Base-by-base conservation (phyloP, 768 basidiomycete genomes). In the Tricholomella constricta region DNA sequence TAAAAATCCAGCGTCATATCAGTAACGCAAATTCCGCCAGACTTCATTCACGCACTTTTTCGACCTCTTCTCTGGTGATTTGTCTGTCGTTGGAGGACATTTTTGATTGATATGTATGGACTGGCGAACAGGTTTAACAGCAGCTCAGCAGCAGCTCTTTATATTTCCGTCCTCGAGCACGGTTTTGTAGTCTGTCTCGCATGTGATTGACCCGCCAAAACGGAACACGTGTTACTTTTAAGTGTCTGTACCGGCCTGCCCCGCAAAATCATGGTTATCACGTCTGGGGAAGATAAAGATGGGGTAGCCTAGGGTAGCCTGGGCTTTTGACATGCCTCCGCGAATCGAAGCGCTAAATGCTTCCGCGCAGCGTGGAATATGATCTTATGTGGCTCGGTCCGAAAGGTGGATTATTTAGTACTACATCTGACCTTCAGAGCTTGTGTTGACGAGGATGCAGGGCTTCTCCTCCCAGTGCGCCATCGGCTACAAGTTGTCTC, bases 11-110 rank as follows among this genome's bases (percentile, higher is more conserved):
- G 17, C 37, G 42, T 17, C 29, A 50, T 29, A 34, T 44, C n/a
- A 56, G 54, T 43, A 36, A 38, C 46, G 22, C 19, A 42, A 12
- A 14, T 8, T 6, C 46, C 7, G 38, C 32, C 19, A 23, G 22
- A 54, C 35, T 41, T 12, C 12, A 10, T 36, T 15, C 2, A 66
- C 78, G 31, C 43, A 88, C 88, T 75, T 86, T 81, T 41, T 79
- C 78, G n/a, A 91, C 88, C 57, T 91, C 86, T 49, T 89, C 86
- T 51, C 81, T 76, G 1, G 84, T 76, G 54, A 84, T 77, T 31
- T 76, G 68, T 41, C 55, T 65, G 27, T 63, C 55, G 38, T 57
- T 68, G 19, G 69, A 65, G 11, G 66, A 56, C 67, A 72, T 72
- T 54, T 41, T 36, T 32, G 46, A 41, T 23, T 10, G 38, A 41